A percentile compares a stretch with the other conserved stretches of the same genome.
Evolutionary conservation across 2,329 filamentous ascomycete species (phyloP).

Genomic region (Aquanectria penicillioides): DNA sequence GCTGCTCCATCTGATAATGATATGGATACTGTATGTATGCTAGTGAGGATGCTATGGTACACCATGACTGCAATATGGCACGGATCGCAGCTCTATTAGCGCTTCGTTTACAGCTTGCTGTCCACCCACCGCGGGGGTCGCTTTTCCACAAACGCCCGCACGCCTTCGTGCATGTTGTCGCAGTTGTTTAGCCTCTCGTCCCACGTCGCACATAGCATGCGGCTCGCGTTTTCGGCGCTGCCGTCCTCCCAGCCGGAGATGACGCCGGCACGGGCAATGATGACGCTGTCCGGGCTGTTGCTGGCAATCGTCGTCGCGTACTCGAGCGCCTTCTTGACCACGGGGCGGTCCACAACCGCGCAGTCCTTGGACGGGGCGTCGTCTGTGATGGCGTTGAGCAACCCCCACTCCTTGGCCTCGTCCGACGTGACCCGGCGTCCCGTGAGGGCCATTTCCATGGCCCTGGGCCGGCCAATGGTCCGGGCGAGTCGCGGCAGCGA

Average conservation of each 20-base stretch:
- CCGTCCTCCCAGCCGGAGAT: slow-evolving; percentile 75
- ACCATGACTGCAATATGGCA: no score
- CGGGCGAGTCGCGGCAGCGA: slow-evolving; percentile 73
- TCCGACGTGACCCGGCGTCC: slow-evolving; percentile 66
- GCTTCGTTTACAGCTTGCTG: slow-evolving; percentile 65
- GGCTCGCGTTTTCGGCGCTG: slow-evolving; percentile 67
- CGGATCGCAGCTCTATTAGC: no score
- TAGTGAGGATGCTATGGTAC: no score
- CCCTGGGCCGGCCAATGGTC: slow-evolving; percentile 73
- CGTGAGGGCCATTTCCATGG: slow-evolving; percentile 73
- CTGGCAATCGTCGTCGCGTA: slow-evolving; percentile 68
- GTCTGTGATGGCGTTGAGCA: slow-evolving; percentile 72
- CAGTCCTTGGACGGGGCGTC: slow-evolving; percentile 38
- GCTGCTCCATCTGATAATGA: no score
- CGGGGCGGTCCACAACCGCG: slow-evolving; percentile 46
- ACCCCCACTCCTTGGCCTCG: slow-evolving; percentile 70
- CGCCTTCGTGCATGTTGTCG: slow-evolving; percentile 76
- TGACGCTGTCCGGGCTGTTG: slow-evolving; percentile 77
- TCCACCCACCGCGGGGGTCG: slow-evolving; percentile 71
- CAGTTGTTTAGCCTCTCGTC: slow-evolving; percentile 67
- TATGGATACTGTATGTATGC: background rate
- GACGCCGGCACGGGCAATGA: slow-evolving; percentile 74
- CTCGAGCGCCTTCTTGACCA: slow-evolving; percentile 65
- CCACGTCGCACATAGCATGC: slow-evolving; percentile 62
- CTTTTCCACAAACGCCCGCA: slow-evolving; percentile 78